Evolutionary conservation across 2,329 filamentous ascomycete genomes (phyloP), one percentile per base, ranked within the genome.

Genomic region (Immersiporthe knoxdaviesiana): DNA sequence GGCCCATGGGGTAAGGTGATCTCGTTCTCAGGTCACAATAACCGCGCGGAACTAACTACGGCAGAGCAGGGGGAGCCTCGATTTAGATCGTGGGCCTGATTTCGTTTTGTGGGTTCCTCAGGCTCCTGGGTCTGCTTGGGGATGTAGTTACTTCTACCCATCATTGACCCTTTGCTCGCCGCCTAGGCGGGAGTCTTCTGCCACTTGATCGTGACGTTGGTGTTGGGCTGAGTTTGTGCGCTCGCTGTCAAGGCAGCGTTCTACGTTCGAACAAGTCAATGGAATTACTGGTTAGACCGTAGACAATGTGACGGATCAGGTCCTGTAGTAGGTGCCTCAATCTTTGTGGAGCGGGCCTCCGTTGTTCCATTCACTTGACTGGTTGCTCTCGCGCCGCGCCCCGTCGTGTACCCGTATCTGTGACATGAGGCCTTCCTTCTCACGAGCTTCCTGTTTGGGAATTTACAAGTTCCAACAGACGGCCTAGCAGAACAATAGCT

Each of bases 1-100:
- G 30, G 50, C 24, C 35, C 47, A 12, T 35, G 47, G 35, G 37
- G 52, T 63, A 68, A 68, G 65, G 69, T 66, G 63, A 68, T 50
- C 35, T 35, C 35, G 35, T 27, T 39, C 62, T 70, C 63, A 56
- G 24, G 24, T 66, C 16, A 30, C 24, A 27, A 60, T 14, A n/a
- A 44, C 39, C n/a, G 50, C 37, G 35, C n/a, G 24, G 8, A 21
- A 10, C 27, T 8, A 16, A 32, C 18, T 8, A 8, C 5, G n/a
- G 24, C 8, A 12, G 35, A 8, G 35, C 35, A 32, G 11, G 2
- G 39, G 47, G 41, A 3, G 27, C 37, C 30, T 32, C 1, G 18
- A 37, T 37, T 32, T 12, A n/a, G 30, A 6, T n/a, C 21, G 21
- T 37, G 18, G 8, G 18, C 7, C 32, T 21, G 30, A 1, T n/a